phyloP scores from a whole-genome alignment of 1,284 basidiomycete genomes.

The Ustilago hordei region DNA sequence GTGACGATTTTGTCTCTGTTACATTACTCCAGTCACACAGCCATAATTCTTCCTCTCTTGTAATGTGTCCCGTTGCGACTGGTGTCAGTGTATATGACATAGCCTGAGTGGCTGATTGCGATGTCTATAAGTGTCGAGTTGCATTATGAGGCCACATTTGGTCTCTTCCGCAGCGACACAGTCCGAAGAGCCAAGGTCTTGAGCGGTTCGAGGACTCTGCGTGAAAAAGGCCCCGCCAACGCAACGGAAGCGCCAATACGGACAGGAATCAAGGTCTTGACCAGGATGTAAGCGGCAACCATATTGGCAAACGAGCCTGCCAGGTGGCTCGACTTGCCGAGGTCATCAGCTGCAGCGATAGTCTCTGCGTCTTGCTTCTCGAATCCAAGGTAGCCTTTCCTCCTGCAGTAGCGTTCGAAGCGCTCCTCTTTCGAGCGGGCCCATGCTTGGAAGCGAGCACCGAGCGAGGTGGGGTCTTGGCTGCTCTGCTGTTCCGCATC shows the following conservation, averaged over 20 bases:
- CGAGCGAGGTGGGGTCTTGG: conserved; percentile 9
- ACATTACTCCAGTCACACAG: conserved; percentile 1
- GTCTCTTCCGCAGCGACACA: background rate
- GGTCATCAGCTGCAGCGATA: conserved; percentile 41
- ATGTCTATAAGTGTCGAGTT: background rate
- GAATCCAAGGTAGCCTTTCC: conserved; percentile 85
- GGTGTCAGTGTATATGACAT: background rate
- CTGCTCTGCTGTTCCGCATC: conserved; percentile 12
- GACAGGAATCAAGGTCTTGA: conserved; percentile 84
- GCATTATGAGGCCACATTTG: background rate
- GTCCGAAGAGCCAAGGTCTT: conserved; percentile 23
- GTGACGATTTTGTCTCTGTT: conserved; percentile 23
- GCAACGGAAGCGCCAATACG: conserved; percentile 82
- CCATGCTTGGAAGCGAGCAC: conserved; percentile 28
- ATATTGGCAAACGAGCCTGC: conserved; percentile 63
- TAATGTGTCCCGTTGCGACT: background rate
- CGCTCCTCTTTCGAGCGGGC: conserved; percentile 69
- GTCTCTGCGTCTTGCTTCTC: conserved; percentile 72
- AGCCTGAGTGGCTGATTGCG: background rate
- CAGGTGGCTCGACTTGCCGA: conserved; percentile 73
- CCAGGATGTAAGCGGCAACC: conserved; percentile 83
- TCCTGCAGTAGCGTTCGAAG: conserved; percentile 79
- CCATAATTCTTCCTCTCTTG: too few species aligned
- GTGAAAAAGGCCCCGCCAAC: conserved; percentile 80
- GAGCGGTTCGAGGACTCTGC: conserved; percentile 76